These are phyloP conservation scores for Nevesoporus exiguus DNA, from an alignment of 768 basidiomycete species.

Conservation along the genomic window DNA sequence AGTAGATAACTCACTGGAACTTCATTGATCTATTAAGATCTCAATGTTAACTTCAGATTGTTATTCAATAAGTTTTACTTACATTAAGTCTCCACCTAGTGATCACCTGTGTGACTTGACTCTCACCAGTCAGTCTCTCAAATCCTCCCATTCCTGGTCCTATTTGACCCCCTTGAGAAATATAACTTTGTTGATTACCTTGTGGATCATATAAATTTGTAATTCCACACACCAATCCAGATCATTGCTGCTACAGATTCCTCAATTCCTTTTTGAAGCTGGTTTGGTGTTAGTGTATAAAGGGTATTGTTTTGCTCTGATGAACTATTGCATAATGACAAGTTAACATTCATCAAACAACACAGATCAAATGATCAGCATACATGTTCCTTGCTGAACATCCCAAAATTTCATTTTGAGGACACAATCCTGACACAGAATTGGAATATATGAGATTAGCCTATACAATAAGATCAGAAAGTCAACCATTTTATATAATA, in stretches of 20 bases:
- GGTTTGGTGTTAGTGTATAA: neutral
- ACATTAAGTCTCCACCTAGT: conserved; percentile 16
- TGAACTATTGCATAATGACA: neutral
- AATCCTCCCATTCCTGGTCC: conserved; percentile 8
- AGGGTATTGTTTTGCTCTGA: neutral
- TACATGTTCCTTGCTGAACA: no score
- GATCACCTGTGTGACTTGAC: conserved; percentile 5
- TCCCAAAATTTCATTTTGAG: no score
- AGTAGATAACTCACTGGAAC: conserved; percentile 9
- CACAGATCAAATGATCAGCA: no score
- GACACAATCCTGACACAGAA: no score
- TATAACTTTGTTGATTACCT: no score
- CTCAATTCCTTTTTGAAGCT: conserved; percentile 3
- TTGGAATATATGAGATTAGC: no score
- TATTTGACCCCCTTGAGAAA: conserved; percentile 6
- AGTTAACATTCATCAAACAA: neutral
- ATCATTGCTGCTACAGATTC: conserved; percentile 1
- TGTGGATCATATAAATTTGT: no score
- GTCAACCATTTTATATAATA: no score
- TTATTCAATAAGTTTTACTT: neutral
- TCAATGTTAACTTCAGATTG: neutral
- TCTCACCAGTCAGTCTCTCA: neutral
- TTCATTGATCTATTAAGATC: conserved; percentile 7
- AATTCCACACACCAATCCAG: conserved; percentile 8
- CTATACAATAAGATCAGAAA: no score